phyloP scores from a whole-genome alignment of 225 moss, liverwort and hornwort species.

The Sphagnum contortum region DNA sequence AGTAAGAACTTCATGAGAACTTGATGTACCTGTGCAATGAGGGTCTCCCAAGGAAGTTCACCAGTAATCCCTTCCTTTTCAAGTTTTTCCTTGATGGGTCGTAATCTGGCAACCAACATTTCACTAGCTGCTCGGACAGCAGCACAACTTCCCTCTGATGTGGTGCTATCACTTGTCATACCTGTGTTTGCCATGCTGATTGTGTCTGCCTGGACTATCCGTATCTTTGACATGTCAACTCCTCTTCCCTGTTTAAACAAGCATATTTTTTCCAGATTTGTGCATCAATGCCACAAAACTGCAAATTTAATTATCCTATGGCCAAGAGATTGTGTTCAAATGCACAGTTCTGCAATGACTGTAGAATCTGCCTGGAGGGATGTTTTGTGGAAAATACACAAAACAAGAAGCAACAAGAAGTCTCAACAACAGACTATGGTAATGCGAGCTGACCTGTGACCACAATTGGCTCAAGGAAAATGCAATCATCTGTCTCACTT shows the following conservation, averaged over 20 bases:
- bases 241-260: conserved; percentile 17
- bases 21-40: conserved; percentile 13
- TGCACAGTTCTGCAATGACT: too few relatives aligned
- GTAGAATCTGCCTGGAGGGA: too few relatives aligned
- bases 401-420: background rate
- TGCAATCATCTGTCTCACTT: conserved; percentile 61
- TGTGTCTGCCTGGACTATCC: conserved; percentile 58
- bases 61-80: conserved; percentile 10
- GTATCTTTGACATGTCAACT: conserved; percentile 43
- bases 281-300: too few relatives aligned
- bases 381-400: too few relatives aligned
- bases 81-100: conserved; percentile 32
- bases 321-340: too few relatives aligned
- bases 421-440: conserved; percentile 6
- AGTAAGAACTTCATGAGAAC: too few relatives aligned
- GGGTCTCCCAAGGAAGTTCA: conserved; percentile 20
- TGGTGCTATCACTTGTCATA: conserved; percentile 38
- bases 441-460: conserved; percentile 18
- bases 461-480: conserved; percentile 51
- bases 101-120: conserved; percentile 41
- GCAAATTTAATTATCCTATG: too few relatives aligned
- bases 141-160: conserved; percentile 53
- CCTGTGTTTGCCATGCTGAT: conserved; percentile 45
- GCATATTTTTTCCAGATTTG: too few relatives aligned
- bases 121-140: conserved; percentile 40